Percentiles rank a stretch among this genome's conserved stretches.
Conservation (phyloP, 1,139 yeast genomes). For the Pichia sp. region DNA sequence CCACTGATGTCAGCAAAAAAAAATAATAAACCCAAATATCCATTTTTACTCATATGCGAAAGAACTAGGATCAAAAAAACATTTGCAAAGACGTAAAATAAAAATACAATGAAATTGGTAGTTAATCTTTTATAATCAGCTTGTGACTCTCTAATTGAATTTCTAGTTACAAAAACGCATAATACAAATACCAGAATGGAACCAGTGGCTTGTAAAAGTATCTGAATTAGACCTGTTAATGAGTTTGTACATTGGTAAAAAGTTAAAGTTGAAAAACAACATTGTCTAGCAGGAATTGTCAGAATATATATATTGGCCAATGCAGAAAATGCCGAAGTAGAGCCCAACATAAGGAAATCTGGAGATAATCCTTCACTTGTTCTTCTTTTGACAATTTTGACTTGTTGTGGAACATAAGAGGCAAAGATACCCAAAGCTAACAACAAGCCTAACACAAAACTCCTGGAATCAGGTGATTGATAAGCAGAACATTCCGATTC, state of each 20-base stretch:
- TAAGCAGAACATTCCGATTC: conserved; percentile 39
- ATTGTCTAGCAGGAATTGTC: conserved; percentile 48
- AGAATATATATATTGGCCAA: conserved; percentile 61
- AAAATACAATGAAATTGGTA: conserved; percentile 33
- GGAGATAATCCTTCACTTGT: conserved; percentile 81
- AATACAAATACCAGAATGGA: conserved; percentile 55
- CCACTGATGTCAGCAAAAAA: conserved; percentile 58
- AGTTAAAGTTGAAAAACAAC: conserved; percentile 40
- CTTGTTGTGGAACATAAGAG: conserved; percentile 78
- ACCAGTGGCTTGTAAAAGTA: conserved; percentile 60
- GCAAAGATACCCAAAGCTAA: conserved; percentile 63
- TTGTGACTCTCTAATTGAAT: conserved; percentile 43
- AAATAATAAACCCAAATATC: conserved; percentile 11
- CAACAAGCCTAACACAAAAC: conserved; percentile 44
- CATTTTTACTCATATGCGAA: conserved; percentile 13
- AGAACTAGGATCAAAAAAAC: conserved; percentile 22
- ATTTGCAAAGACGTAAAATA: conserved; percentile 23
- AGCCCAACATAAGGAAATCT: conserved; percentile 64
- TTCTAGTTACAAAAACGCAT: conserved; percentile 43
- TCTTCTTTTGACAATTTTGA: conserved; percentile 49
- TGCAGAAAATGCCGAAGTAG: conserved; percentile 66
- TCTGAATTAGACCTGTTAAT: conserved; percentile 64
- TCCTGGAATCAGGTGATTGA: conserved; percentile 41
- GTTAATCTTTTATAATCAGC: conserved; percentile 41
- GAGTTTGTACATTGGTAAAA: conserved; percentile 63